Base-by-base conservation (phyloP, 2,329 filamentous ascomycete genomes). In the Ilyonectria robusta region DNA sequence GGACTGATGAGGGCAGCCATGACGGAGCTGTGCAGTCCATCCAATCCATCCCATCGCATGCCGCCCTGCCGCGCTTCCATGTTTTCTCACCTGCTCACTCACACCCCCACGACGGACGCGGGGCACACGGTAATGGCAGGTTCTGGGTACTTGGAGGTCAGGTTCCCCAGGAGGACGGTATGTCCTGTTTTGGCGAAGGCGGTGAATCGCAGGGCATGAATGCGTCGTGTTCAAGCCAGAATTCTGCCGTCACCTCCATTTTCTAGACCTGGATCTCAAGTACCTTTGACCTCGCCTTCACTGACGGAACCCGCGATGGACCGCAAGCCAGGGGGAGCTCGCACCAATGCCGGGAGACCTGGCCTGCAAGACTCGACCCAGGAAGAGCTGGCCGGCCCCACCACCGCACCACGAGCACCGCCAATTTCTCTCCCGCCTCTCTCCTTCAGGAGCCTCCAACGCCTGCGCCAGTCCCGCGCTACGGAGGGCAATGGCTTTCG, bases 21-120 rank as follows among this genome's bases (percentile, higher is more conserved):
- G 42, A n/a, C 61, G 59, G 63, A 69, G 54, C 47, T 57, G 44
- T 62, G 54, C 33, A 40, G 48, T 54, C 37, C 50, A 59, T 59
- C 55, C 46, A 42, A 59, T 47, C 23, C 68, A 69, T 64, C 67
- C 66, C 68, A 69, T 64, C 67, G 67, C 65, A 72, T 68, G 70
- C 59, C 17, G 40, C 48, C 37, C 59, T 48, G 42, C 60, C 47
- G 29, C 48, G 31, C 10, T 5, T 42, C 15, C 51, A 21, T 48
- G 19, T 33, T 37, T 31, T 54, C 37, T 37, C 53, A 17, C 53
- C 40, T 58, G 56, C 63, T 58, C 63, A 53, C 63, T 40, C 63
- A 51, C 62, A 60, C 58, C 53, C 58, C 58, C 57, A 56, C 58
- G 37, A 51, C 56, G 53, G 33, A 47, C 55, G 62, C 37, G 54